Conservation (phyloP, 108 stramenopile species). For the Cylindrotheca closterium region DNA sequence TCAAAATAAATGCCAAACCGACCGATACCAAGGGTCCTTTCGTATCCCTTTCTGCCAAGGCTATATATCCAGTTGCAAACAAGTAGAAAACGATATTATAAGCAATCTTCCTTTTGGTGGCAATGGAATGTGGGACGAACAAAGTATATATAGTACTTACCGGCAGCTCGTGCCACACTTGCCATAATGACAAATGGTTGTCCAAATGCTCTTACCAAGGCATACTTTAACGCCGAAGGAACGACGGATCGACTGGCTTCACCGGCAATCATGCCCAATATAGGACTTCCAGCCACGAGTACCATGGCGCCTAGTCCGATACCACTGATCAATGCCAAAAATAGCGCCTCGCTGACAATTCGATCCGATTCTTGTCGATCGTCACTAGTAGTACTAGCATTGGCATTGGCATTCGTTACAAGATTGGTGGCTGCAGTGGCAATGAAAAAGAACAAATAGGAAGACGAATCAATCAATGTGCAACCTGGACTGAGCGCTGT, state of each 20-base stretch:
- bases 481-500: constrained; percentile 52
- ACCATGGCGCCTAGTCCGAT: constrained; percentile 7
- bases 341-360: constrained; percentile 3
- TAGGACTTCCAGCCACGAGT: background rate
- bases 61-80: background rate
- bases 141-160: too few species aligned
- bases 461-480: constrained; percentile 36
- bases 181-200: constrained; percentile 27
- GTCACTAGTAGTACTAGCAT: constrained; percentile 7
- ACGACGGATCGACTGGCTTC: constrained; percentile 13
- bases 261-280: constrained; percentile 11
- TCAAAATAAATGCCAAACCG: constrained; percentile 10
- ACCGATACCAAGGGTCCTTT: constrained; percentile 22
- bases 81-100: background rate
- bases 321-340: constrained; percentile 12
- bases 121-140: too few species aligned
- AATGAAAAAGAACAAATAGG: constrained; percentile 51
- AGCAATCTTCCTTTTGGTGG: background rate
- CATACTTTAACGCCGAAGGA: constrained; percentile 27
- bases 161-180: constrained; percentile 24
- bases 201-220: constrained; percentile 13
- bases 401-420: constrained; percentile 8
- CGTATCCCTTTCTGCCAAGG: constrained; percentile 21
- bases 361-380: constrained; percentile 11
- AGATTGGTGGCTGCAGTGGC: constrained; percentile 41